Evolutionary conservation across 2,329 filamentous ascomycete genomes (phyloP).

Genomic region (Phialophora expanda): DNA sequence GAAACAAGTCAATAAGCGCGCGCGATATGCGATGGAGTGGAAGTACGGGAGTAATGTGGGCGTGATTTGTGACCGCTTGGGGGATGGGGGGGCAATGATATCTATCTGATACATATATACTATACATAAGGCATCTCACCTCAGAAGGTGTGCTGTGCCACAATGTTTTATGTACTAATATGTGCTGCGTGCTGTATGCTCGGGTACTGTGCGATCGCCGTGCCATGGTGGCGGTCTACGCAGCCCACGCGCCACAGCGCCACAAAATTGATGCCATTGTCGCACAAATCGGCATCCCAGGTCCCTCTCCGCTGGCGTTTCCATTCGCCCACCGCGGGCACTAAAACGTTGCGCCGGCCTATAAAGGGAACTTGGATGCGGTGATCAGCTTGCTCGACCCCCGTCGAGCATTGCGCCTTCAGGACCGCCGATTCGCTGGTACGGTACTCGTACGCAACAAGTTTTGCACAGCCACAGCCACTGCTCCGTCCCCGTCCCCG

Average conservation of each 20-base stretch:
- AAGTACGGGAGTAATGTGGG: background rate
- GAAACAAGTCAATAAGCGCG: no score
- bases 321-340: background rate
- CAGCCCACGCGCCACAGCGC: no score
- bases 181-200: no score
- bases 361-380: background rate
- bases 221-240: no score
- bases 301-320: background rate
- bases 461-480: constrained; percentile 5
- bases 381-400: constrained; percentile 6
- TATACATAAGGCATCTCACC: no score
- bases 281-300: background rate
- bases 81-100: background rate
- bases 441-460: no score
- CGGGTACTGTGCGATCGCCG: no score
- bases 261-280: no score
- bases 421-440: background rate
- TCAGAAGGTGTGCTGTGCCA: no score
- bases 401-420: background rate
- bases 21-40: background rate
- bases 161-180: no score
- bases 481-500: background rate
- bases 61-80: no score
- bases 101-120: background rate
- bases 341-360: background rate